Percentiles rank a stretch among this genome's conserved stretches.
phyloP scores from a whole-genome alignment of 1,284 basidiomycete species.

The Tausonia pullulans region DNA sequence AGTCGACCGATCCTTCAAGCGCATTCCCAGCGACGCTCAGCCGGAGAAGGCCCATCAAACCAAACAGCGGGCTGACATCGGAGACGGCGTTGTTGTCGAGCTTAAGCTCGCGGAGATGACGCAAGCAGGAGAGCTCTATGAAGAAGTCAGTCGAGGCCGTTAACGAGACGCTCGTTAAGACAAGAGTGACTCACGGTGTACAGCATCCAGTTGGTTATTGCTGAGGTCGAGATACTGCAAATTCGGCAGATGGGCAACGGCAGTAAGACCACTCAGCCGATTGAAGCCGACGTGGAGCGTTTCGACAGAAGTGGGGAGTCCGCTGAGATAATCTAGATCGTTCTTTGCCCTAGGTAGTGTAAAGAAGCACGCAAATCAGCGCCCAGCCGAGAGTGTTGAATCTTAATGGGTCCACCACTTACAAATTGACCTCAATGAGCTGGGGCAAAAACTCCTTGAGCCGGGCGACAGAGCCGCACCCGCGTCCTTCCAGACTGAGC shows the following conservation, averaged over 20 bases:
- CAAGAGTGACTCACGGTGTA: conserved; percentile 51
- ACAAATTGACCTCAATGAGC: conserved; percentile 71
- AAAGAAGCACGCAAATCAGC: no score
- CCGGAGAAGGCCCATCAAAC: conserved; percentile 67
- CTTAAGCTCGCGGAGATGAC: conserved; percentile 75
- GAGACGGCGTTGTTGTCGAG: conserved; percentile 73
- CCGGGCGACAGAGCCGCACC: conserved; percentile 76
- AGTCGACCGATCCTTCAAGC: conserved; percentile 51
- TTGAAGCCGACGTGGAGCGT: conserved; percentile 72
- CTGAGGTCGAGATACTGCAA: conserved; percentile 86
- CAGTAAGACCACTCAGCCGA: conserved; percentile 68
- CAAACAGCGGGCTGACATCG: conserved; percentile 65
- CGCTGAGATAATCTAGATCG: conserved; percentile 73
- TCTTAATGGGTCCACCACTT: conserved; percentile 30
- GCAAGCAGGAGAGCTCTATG: conserved; percentile 67
- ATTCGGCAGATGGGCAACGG: conserved; percentile 75
- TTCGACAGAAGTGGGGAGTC: conserved; percentile 63
- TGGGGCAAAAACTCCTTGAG: conserved; percentile 87
- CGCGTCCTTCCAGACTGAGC: conserved; percentile 68
- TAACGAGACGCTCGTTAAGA: neutral
- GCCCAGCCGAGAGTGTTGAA: neutral
- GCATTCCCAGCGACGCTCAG: conserved; percentile 70
- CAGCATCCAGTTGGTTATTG: conserved; percentile 73
- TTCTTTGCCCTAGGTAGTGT: conserved; percentile 38
- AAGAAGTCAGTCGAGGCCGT: conserved; percentile 1